Conservation (phyloP, 225 moss, liverwort and hornwort species). For the Antitrichia curtipendula region DNA sequence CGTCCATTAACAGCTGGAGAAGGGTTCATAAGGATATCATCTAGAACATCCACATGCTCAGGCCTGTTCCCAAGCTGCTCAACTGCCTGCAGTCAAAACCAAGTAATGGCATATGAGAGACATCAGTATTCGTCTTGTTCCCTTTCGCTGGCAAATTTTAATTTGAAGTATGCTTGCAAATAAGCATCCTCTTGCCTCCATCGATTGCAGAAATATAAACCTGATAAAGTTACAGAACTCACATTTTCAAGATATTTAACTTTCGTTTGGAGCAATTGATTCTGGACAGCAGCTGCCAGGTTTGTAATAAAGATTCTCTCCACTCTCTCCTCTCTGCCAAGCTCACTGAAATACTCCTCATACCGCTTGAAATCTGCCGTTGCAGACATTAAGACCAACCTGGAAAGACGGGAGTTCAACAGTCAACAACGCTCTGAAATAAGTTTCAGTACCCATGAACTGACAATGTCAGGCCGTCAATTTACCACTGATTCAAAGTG, state of each 20-base stretch:
- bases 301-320: conserved; percentile 50
- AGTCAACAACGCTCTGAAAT: not conserved
- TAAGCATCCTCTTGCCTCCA: not conserved
- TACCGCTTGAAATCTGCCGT: conserved; percentile 51
- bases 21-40: not conserved
- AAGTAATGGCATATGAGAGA: not conserved
- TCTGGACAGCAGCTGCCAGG: conserved; percentile 21
- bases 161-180: not conserved
- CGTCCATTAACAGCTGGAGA: conserved; percentile 13
- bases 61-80: conserved; percentile 30
- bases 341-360: conserved; percentile 52
- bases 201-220: not conserved
- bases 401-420: not conserved
- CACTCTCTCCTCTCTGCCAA: conserved; percentile 35
- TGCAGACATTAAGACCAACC: conserved; percentile 69
- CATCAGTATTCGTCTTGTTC: not conserved
- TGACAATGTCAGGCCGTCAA: not conserved
- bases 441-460: not conserved
- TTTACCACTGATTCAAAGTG: not conserved
- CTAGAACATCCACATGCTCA: conserved; percentile 15
- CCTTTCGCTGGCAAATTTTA: not conserved
- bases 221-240: not conserved
- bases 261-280: conserved; percentile 34
- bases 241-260: conserved; percentile 55
- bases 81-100: conserved; percentile 17